A percentile compares a stretch with the other conserved stretches of the same genome.
Evolutionary conservation across 2,329 filamentous ascomycete species (phyloP).

Genomic region (Beauveria brongniartii): DNA sequence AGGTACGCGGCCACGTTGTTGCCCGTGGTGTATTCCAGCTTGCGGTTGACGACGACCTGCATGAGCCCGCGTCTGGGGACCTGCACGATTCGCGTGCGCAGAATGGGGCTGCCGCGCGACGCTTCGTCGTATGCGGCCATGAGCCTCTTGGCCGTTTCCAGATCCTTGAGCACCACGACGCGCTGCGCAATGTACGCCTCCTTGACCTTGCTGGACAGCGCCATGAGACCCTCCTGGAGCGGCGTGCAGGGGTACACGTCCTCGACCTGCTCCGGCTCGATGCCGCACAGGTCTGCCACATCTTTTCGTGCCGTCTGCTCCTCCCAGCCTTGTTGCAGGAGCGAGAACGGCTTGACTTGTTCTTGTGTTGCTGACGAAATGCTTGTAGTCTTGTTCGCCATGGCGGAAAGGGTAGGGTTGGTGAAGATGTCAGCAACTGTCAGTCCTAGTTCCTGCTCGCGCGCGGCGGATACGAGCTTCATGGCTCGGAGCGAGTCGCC

Average conservation of each 20-base stretch:
- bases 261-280: slow-evolving; percentile 29
- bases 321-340: slow-evolving; percentile 29
- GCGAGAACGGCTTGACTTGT: slow-evolving; percentile 29
- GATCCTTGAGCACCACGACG: slow-evolving; percentile 33
- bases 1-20: slow-evolving; percentile 32
- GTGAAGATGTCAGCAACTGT: slow-evolving; percentile 39
- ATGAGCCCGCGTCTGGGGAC: slow-evolving; percentile 34
- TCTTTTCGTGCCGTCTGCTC: slow-evolving; percentile 27
- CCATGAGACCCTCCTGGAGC: slow-evolving; percentile 47
- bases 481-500: slow-evolving; percentile 46
- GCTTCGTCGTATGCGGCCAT: slow-evolving; percentile 35
- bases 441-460: slow-evolving; percentile 29
- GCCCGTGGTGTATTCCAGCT: slow-evolving; percentile 27
- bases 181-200: slow-evolving; percentile 46
- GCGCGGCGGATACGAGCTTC: slow-evolving; percentile 38
- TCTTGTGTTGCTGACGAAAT: slow-evolving; percentile 18
- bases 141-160: slow-evolving; percentile 28
- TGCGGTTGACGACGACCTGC: slow-evolving; percentile 37
- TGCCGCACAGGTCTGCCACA: slow-evolving; percentile 31
- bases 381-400: slow-evolving; percentile 28
- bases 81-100: slow-evolving; percentile 43
- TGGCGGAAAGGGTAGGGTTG: slow-evolving; percentile 34
- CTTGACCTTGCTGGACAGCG: slow-evolving; percentile 40
- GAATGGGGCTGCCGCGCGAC: slow-evolving; percentile 30
- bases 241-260: slow-evolving; percentile 48